Evolutionary conservation across 768 basidiomycete species (phyloP), one percentile per base, ranked within the genome.

Genomic region (Trichaptum fuscoviolaceum): DNA sequence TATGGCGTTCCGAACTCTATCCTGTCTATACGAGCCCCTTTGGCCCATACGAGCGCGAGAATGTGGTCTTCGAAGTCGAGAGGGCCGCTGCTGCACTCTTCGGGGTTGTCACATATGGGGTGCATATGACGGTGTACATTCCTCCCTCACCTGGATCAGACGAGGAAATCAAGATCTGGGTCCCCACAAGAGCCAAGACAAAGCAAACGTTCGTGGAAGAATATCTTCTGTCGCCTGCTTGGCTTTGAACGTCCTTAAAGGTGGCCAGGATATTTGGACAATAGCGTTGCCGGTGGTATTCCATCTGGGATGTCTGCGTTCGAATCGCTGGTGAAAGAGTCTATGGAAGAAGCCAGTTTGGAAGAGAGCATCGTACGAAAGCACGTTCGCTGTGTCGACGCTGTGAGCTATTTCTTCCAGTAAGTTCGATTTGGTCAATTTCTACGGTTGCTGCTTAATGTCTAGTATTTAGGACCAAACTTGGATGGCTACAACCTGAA

Each of bases 281-380:
- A 99, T 75, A 89, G 85, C 36, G 92, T 92, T 58, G 95, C 95
- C 2, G 96, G 96, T 0, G 96, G 96, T 1, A 95, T 96, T 35
- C 87, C 94, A 0, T 86, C 89, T 23, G 93, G 95, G 0, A 87
- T 90, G 78, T 73, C 83, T 0, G 76, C 85, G 3, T 85, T 92
- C 62, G 90, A 95, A 62, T 83, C 87, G 1, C 78, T 98, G 58
- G 83, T 96, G 42, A 97, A 96, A 73, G 96, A 98, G 75, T 90
- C 92, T 65, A 89, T 87, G 82, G 96, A 99, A 73, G 96, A 99
- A 75, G 96, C 95, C 1, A 93, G 89, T 70, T 81, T 98, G 25
- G 80, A 82, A 2, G 88, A 88, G 63, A 75, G 80, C n/a, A 73
- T 93, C 59, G 86, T 93, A 12, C 79, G 83, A 62, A 77, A 81